These are phyloP conservation scores for Colletotrichum eleusines DNA, from an alignment of 2,329 filamentous ascomycete genomes.

Conservation along the genomic window DNA sequence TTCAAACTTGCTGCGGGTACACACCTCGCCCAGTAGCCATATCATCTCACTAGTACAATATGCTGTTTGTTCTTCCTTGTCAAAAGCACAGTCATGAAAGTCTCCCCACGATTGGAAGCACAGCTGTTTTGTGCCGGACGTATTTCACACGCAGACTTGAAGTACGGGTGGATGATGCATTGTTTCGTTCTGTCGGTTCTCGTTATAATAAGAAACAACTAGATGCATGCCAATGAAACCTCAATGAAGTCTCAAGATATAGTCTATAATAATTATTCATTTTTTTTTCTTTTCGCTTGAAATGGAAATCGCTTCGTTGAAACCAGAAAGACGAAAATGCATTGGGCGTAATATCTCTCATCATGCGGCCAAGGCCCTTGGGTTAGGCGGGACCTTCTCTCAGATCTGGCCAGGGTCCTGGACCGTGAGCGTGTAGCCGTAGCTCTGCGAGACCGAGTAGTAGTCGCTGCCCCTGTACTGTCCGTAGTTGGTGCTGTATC, in stretches of 20 bases:
- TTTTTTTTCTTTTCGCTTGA: no score
- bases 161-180: not conserved
- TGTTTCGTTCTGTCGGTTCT: not conserved
- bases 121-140: not conserved
- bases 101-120: not conserved
- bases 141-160: no score
- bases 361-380: not conserved
- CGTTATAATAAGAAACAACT: no score
- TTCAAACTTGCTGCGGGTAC: not conserved
- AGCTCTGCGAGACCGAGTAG: conserved; percentile 34
- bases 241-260: no score
- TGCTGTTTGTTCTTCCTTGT: no score
- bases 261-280: no score
- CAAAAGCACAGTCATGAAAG: not conserved
- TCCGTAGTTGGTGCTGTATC: conserved; percentile 36
- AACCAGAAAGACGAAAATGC: not conserved
- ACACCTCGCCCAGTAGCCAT: no score
- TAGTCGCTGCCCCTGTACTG: conserved; percentile 26
- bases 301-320: not conserved
- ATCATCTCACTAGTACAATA: no score
- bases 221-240: no score
- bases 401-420: not conserved
- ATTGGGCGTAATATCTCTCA: not conserved
- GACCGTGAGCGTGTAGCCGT: conserved; percentile 16
- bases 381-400: not conserved